Conservation (phyloP, 352 stramenopile species). For the Globisporangium paroecandrum region DNA sequence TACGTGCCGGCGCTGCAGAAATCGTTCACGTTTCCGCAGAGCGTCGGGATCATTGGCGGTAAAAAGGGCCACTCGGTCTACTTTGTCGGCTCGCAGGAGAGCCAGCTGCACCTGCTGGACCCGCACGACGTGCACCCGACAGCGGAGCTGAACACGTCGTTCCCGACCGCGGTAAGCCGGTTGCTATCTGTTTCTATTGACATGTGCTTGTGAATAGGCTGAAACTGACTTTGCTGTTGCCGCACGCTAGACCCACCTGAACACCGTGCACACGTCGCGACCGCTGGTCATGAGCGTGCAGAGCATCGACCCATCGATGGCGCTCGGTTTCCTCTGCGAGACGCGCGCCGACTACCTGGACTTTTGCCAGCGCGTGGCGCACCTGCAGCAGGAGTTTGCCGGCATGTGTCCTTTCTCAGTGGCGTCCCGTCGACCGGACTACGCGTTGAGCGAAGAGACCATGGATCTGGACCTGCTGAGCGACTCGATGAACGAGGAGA, state of each 20-base stretch:
- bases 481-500: constrained; percentile 20
- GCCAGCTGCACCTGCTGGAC: constrained; percentile 80
- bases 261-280: constrained; percentile 47
- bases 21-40: constrained; percentile 90
- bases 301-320: constrained; percentile 92
- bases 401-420: constrained; percentile 14
- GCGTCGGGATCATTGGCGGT: constrained; percentile 92
- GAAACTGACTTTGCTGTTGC: background rate
- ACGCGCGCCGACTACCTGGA: constrained; percentile 69
- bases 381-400: constrained; percentile 3
- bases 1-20: constrained; percentile 77
- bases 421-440: constrained; percentile 13
- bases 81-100: constrained; percentile 90
- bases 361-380: constrained; percentile 35
- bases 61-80: constrained; percentile 94
- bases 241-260: constrained; percentile 45
- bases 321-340: constrained; percentile 91
- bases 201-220: constrained; percentile 10
- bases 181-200: background rate
- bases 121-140: constrained; percentile 76
- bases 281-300: constrained; percentile 80
- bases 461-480: constrained; percentile 14
- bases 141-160: constrained; percentile 64
- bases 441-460: constrained; percentile 10
- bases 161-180: constrained; percentile 58